These are phyloP conservation scores for Plasmodium falciparum DNA, from an alignment of 169 alveolate genomes.

Conservation along the genomic window DNA sequence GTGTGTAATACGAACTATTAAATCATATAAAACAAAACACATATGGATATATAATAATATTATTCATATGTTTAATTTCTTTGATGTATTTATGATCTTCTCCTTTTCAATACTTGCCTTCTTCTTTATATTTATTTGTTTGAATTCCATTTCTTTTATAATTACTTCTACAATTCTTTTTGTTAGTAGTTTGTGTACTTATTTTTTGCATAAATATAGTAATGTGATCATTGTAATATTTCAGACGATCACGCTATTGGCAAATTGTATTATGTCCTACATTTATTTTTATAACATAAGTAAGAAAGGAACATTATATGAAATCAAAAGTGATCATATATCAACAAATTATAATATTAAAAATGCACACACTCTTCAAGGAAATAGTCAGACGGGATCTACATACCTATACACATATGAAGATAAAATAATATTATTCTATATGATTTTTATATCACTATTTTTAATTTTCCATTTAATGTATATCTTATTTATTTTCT, in stretches of 20 bases:
- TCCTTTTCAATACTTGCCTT: slow-evolving; percentile 53
- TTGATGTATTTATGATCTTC: slow-evolving; percentile 40
- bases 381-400: no score
- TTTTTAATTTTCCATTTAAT: slow-evolving; percentile 54
- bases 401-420: no score
- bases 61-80: slow-evolving; percentile 43
- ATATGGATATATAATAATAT: slow-evolving; percentile 49
- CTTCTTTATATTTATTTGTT: slow-evolving; percentile 52
- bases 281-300: slow-evolving; percentile 14
- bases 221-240: slow-evolving; percentile 27
- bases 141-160: slow-evolving; percentile 17
- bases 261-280: slow-evolving; percentile 29
- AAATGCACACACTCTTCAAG: no score
- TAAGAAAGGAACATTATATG: no score
- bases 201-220: slow-evolving; percentile 31
- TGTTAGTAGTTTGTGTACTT: slow-evolving; percentile 40
- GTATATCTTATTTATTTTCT: slow-evolving; percentile 42
- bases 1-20: slow-evolving; percentile 21
- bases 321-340: not conserved
- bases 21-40: slow-evolving; percentile 14
- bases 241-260: slow-evolving; percentile 18
- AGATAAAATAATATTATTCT: slow-evolving; percentile 36
- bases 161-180: slow-evolving; percentile 25
- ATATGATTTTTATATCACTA: slow-evolving; percentile 37
- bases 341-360: not conserved